Conservation (phyloP, 345 rosid genomes). For the Eucalyptus erythrocorys region DNA sequence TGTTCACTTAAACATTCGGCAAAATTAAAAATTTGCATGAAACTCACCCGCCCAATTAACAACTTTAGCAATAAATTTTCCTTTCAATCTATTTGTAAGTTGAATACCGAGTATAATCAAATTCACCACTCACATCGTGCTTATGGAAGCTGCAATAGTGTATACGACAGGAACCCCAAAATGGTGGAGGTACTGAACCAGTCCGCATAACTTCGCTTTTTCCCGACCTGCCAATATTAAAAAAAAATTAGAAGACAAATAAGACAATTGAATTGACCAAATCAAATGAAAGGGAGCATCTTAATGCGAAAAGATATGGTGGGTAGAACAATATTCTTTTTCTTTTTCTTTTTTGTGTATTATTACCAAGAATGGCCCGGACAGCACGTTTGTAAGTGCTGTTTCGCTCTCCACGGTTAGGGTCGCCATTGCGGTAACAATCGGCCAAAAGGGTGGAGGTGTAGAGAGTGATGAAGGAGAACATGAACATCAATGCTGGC, state of each 20-base stretch:
- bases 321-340: too few species aligned
- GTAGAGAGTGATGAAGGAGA: slow-evolving; percentile 56
- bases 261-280: neutral
- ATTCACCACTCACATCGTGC: slow-evolving; percentile 11
- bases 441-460: slow-evolving; percentile 42
- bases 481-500: slow-evolving; percentile 42
- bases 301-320: too few species aligned
- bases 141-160: slow-evolving; percentile 37
- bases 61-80: too few species aligned
- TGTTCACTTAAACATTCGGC: slow-evolving; percentile 5
- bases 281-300: too few species aligned
- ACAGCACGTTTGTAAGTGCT: slow-evolving; percentile 67
- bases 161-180: slow-evolving; percentile 35
- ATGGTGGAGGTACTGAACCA: slow-evolving; percentile 23
- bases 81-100: neutral
- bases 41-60: neutral
- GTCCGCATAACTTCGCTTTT: slow-evolving; percentile 25
- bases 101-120: too few species aligned
- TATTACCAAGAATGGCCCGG: slow-evolving; percentile 39
- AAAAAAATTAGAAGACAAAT: neutral
- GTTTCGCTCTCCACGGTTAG: slow-evolving; percentile 47
- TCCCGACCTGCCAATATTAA: slow-evolving; percentile 12
- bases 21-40: neutral
- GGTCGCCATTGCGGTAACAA: slow-evolving; percentile 62
- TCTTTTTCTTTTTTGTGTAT: neutral